Evolutionary conservation across 2,329 filamentous ascomycete species (phyloP), one percentile per base, ranked within the genome.

Genomic region (Aspergillus sclerotialis): DNA sequence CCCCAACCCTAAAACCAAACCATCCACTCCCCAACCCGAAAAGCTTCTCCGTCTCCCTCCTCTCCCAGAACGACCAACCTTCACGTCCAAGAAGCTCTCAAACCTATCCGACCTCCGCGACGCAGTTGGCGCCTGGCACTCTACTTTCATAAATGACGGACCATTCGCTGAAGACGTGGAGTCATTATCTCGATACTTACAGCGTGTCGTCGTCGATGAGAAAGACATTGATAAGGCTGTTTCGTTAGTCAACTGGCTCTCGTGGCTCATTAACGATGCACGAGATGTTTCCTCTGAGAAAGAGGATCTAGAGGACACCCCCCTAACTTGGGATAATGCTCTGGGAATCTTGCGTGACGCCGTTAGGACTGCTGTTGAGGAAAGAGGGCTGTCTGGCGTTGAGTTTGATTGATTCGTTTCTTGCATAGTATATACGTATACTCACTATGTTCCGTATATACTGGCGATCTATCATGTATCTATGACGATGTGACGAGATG

Each of bases 81-180:
- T 84, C 50, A 83, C 80, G 1, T 73, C 69, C 10, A 61, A 66
- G 35, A 75, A 73, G 39, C 58, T 84, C 3, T 70, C 66, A 2
- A 55, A 56, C 4, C 46, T 79, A 5, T 56, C 67, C 1, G 83
- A 94, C 45, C 67, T 96, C 35, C 75, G 88, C 28, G 70, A 77
- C 24, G 86, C 87, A 53, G 66, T 95, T 10, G 75, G 70, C 35
- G 76, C 76, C 4, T 98, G 92, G 92, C 74, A 87, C 44, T 55
- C 65, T 3, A 78, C 82, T 40, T 94, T 90, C 40, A 66, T 60
- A 23, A 69, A 69, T 4, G 82, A 89, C 3, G 87, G 84, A 0
- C 92, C 92, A 2, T 88, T 92, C 58, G 63, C 64, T 0, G 78
- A 84, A 37, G 92, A 98, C 59, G 80, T 90, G 0, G 72, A 72